Base-by-base conservation (phyloP, 2,329 filamentous ascomycete genomes). In the Penicillium corylophilum region DNA sequence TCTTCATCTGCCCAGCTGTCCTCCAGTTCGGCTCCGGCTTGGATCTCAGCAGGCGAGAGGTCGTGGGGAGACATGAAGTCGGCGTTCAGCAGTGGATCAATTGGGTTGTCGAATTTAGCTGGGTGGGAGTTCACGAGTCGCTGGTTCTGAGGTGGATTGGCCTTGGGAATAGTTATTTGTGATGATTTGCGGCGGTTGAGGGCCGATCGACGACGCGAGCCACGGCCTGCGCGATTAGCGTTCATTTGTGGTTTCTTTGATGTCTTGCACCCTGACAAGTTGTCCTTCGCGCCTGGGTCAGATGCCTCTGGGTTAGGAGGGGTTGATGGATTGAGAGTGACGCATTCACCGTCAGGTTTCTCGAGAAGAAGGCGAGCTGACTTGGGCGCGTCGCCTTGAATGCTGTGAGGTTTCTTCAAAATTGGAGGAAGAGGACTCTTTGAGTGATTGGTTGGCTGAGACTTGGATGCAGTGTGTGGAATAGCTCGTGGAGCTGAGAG, bases 131-230 rank as follows among this genome's bases (percentile, higher is more conserved):
- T 26, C 26, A 12, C n/a, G 36, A 41, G 29, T 49, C 46, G 18
- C 38, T 45, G 28, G 66, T 89, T 86, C 9, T 89, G 86, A 51
- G 90, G 88, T 57, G 90, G 88, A 42, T 89, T 90, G 83, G 81
- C 81, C 57, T 84, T 82, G 55, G 64, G 47, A 8, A 57, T 23
- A 6, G 64, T 59, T 15, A 63, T 51, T 48, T 72, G 70, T 5
- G 70, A 70, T 7, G 71, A 73, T 53, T 69, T 72, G 51, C 69
- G 67, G 29, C 70, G 66, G 45, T 63, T 60, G 12, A 69, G 52
- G 3, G 67, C 61, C 6, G 70, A 67, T 13, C 69, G 68, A 43
- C 65, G 66, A 48, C 62, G 67, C 6, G 54, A 53, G 13, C 48
- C 43, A 40, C 66, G 68, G 8, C 54, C 56, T 45, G 47, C 29